Evolutionary conservation across 768 basidiomycete species (phyloP).

Genomic region (Terana coerulea): DNA sequence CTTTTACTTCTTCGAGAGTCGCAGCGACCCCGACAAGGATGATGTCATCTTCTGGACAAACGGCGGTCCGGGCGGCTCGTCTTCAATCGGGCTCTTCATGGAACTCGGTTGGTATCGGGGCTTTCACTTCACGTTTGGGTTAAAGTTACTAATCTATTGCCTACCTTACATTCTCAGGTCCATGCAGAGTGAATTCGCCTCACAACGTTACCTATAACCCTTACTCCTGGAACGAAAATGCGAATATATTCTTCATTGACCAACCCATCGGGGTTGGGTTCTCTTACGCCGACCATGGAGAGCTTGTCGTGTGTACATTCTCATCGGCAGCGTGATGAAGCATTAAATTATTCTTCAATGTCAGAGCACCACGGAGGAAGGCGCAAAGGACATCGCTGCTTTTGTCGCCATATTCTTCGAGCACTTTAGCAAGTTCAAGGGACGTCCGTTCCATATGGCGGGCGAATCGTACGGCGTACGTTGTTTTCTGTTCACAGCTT

Average conservation of each 20-base stretch:
- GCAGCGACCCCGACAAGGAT: slow-evolving; percentile 30
- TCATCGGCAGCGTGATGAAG: slow-evolving; percentile 1
- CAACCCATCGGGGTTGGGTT: slow-evolving; percentile 36
- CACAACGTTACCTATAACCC: slow-evolving; percentile 52
- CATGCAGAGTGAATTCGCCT: slow-evolving; percentile 56
- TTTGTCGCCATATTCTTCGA: slow-evolving; percentile 75
- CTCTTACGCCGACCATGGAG: slow-evolving; percentile 52
- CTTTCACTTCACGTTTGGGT: too few relatives aligned
- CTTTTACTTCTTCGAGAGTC: slow-evolving; percentile 46
- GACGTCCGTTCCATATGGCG: slow-evolving; percentile 41
- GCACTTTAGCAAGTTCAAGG: slow-evolving; percentile 67
- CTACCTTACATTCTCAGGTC: slow-evolving; percentile 52
- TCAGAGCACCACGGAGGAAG: slow-evolving; percentile 62
- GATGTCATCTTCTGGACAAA: slow-evolving; percentile 31
- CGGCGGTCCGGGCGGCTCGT: slow-evolving; percentile 29
- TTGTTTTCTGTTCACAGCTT: background rate
- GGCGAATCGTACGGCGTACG: slow-evolving; percentile 51
- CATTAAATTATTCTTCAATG: background rate
- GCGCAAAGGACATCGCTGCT: slow-evolving; percentile 65
- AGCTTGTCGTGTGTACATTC: slow-evolving; percentile 44
- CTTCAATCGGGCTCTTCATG: slow-evolving; percentile 36
- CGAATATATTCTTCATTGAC: slow-evolving; percentile 51
- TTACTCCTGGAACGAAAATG: slow-evolving; percentile 65
- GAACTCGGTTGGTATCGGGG: slow-evolving; percentile 42
- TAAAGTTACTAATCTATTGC: slow-evolving; percentile 31